Evolutionary conservation across 345 rosid genomes (phyloP).

Genomic region (Psidium friedrichsthalianum): DNA sequence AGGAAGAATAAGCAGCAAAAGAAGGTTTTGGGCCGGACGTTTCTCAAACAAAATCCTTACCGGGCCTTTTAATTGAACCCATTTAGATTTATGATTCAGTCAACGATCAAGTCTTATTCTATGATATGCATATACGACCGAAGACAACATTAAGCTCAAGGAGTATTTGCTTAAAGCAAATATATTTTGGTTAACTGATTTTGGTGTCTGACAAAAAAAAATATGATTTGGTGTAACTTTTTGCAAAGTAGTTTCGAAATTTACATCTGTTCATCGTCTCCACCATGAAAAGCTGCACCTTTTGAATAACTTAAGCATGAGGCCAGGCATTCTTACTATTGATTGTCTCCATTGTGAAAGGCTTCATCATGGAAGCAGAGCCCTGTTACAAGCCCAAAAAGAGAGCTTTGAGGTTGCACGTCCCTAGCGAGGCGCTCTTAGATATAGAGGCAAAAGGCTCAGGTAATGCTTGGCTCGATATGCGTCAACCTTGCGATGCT

Average conservation of each 20-base stretch:
- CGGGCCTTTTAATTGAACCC: background rate
- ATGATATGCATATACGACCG: background rate
- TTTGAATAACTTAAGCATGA: too few relatives aligned
- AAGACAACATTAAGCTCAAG: background rate
- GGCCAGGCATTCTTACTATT: background rate
- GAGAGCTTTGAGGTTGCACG: background rate
- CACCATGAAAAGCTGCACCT: rapidly evolving
- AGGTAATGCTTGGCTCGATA: background rate
- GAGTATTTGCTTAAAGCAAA: background rate
- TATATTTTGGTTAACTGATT: background rate
- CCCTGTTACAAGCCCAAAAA: background rate
- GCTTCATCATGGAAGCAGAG: background rate
- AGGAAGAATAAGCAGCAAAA: background rate
- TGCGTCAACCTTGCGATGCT: background rate
- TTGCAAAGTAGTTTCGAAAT: background rate
- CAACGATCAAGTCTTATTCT: background rate
- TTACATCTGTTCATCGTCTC: background rate
- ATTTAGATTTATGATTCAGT: background rate
- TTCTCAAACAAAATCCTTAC: background rate
- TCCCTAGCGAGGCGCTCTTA: background rate
- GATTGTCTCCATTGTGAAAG: background rate
- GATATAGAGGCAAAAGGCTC: background rate
- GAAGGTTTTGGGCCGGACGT: background rate
- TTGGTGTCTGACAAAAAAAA: background rate
- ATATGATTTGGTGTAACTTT: too few relatives aligned